Evolutionary conservation across 495 filamentous ascomycete species (phyloP), one percentile per base, ranked within the genome.

Genomic region (Chaetomidium leptoderma): DNA sequence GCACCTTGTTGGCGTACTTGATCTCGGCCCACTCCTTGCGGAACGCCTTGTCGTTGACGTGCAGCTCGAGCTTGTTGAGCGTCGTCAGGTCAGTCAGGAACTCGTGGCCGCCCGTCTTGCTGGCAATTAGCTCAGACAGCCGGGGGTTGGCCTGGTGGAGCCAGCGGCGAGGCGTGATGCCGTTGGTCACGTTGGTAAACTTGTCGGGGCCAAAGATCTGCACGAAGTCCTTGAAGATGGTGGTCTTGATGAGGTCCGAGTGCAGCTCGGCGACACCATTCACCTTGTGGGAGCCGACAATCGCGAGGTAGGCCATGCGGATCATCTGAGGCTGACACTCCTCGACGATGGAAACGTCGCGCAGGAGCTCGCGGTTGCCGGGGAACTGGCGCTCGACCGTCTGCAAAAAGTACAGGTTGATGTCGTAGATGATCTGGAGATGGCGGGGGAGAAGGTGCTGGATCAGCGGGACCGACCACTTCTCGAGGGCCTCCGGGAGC

Each of bases 181-280:
- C 93, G 68, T 98, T 98, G 44, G 93, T 98, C 57, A 98, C 92
- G 62, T 98, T 98, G 36, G 88, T 96, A 75, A 98, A 98, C 67
- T 95, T 95, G 78, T 98, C 93, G 0, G 88, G 86, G 4, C 93
- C 93, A 66, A 92, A 97, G 57, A 98, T 87, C 37, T 78, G 78
- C 39, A 98, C 92, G 66, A 98, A 98, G 73, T 97, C 95, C 73
- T 91, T 97, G 83, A 98, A 97, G 59, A 98, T 91, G n/a, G 93
- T 98, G 4, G 91, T 92, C 76, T 90, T 90, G 75, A 98, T 91
- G 23, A 98, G 80, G 66, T 98, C 93, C 5, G 93, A 98, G 72
- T 98, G 93, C 53, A 98, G 76, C 72, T 97, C 93, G 23, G 93
- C 93, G 27, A 98, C 93, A 66, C 93, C 93, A 66, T 98, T 98